Evolutionary conservation across 345 rosid species (phyloP).

Genomic region (Lepidium didymum): DNA sequence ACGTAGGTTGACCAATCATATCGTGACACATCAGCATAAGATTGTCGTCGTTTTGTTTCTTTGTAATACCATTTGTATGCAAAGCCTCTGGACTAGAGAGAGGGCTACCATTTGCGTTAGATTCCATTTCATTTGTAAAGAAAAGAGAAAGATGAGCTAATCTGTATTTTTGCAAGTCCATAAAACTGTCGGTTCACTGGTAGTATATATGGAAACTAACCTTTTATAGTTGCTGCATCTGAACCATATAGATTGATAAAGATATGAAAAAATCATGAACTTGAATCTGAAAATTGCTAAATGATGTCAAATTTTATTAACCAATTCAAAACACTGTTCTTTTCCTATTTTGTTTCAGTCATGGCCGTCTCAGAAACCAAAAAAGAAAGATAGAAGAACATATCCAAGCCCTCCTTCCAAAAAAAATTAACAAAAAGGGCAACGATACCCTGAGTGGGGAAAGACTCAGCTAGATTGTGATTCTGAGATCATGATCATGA

Average conservation of each 20-base stretch:
- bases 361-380: constrained; percentile 11
- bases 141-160: background rate
- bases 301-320: constrained; percentile 18
- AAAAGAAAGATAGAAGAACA: background rate
- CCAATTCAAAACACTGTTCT: constrained; percentile 15
- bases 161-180: background rate
- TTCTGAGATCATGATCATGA: background rate
- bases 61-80: background rate
- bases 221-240: background rate
- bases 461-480: no score
- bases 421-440: constrained; percentile 28
- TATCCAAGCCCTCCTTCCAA: constrained; percentile 25
- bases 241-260: background rate
- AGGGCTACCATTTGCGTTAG: background rate
- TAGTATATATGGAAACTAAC: background rate
- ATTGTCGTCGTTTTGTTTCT: background rate
- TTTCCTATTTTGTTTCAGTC: constrained; percentile 26
- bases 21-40: constrained; percentile 36
- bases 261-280: background rate
- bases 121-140: background rate
- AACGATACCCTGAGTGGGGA: no score
- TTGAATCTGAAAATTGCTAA: background rate
- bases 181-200: background rate
- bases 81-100: background rate
- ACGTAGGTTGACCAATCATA: constrained; percentile 53